Conservation (phyloP, 2,329 filamentous ascomycete genomes). For the Colletotrichum lindemuthianum region DNA sequence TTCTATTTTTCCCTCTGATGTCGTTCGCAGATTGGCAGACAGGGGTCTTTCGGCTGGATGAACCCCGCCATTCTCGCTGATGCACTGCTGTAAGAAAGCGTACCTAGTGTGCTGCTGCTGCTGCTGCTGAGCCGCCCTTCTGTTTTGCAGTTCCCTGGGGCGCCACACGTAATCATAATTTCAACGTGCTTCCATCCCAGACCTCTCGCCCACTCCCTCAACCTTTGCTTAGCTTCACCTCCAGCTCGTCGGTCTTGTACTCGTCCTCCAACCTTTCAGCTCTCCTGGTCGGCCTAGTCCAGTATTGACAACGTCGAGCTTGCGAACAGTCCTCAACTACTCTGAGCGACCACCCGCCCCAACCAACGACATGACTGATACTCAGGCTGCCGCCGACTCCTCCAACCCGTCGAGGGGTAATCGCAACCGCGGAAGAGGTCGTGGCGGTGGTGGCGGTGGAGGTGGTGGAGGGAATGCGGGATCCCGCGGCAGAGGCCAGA, state of each 20-base stretch:
- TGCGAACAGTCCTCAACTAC: no score
- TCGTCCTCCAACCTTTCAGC: no score
- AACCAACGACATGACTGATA: constrained; percentile 23
- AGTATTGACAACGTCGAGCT: no score
- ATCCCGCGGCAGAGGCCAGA: constrained; percentile 29
- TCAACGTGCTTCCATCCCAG: constrained; percentile 13
- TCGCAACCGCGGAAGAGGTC: constrained; percentile 34
- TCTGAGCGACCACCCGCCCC: no score
- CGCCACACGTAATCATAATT: constrained; percentile 35
- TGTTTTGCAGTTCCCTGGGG: constrained; percentile 6
- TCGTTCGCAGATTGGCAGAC: background rate
- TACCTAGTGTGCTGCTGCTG: no score
- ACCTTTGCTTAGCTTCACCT: no score
- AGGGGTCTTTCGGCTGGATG: background rate
- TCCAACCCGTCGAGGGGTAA: constrained; percentile 32
- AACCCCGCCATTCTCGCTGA: constrained; percentile 14
- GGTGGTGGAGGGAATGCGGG: constrained; percentile 43
- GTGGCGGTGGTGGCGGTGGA: constrained; percentile 51
- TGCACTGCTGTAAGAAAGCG: background rate
- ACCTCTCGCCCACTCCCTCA: background rate
- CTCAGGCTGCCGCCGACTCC: constrained; percentile 14
- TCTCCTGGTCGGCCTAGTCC: no score
- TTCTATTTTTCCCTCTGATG: background rate
- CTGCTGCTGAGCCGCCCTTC: no score
- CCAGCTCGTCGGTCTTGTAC: no score